Conservation (phyloP, 345 rosid species). For the Iberis pinnata region DNA sequence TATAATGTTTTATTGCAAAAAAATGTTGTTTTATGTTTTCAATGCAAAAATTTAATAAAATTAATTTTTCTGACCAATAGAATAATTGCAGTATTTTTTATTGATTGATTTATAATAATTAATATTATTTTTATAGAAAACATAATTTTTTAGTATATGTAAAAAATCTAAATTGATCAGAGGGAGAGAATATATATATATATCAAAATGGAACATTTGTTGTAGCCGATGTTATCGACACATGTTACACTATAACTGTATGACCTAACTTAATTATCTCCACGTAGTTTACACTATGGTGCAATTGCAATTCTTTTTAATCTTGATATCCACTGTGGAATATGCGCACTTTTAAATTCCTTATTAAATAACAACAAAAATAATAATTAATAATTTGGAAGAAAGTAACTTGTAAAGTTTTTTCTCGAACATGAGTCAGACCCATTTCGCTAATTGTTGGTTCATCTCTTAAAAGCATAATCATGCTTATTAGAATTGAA, state of each 20-base stretch:
- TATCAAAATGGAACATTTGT: background rate
- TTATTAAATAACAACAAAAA: background rate
- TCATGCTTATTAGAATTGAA: slow-evolving; percentile 1
- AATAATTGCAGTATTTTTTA: no score
- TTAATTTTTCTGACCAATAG: no score
- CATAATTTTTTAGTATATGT: no score
- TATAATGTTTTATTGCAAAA: no score
- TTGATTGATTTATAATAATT: no score
- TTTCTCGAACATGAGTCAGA: slow-evolving; percentile 28
- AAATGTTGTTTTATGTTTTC: no score
- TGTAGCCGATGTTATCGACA: background rate
- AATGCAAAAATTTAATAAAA: no score
- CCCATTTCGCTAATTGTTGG: slow-evolving; percentile 24
- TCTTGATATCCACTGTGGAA: background rate
- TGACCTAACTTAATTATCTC: slow-evolving; percentile 23
- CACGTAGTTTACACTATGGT: slow-evolving; percentile 16
- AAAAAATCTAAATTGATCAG: no score
- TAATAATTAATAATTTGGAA: background rate
- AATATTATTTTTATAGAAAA: no score
- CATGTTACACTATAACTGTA: slow-evolving; percentile 24
- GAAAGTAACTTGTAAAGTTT: slow-evolving; percentile 22
- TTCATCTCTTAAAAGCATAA: slow-evolving; percentile 4
- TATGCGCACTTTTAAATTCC: slow-evolving; percentile 5
- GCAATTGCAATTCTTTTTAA: background rate
- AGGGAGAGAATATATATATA: no score